Conservation (phyloP, 2,329 filamentous ascomycete species). For the Ophiostoma pallidulum region DNA sequence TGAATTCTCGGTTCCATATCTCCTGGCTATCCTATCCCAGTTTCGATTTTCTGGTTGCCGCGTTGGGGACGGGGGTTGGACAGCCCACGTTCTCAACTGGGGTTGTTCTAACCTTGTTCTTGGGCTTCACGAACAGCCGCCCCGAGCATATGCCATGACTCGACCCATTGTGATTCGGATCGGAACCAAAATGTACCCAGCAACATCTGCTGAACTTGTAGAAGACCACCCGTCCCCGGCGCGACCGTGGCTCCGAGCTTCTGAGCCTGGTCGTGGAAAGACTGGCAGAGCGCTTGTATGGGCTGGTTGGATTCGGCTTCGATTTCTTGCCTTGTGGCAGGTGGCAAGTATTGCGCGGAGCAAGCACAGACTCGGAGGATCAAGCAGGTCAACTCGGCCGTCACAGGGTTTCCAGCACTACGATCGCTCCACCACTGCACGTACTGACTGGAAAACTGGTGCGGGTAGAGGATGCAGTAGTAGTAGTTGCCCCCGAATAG, state of each 20-base stretch:
- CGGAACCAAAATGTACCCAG: slow-evolving; percentile 38
- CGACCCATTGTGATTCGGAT: slow-evolving; percentile 35
- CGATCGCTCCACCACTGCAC: slow-evolving; percentile 35
- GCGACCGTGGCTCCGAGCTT: slow-evolving; percentile 32
- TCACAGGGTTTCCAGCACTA: slow-evolving; percentile 24
- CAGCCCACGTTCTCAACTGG: too few species aligned
- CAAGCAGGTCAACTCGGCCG: slow-evolving; percentile 36
- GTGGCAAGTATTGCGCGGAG: slow-evolving; percentile 32
- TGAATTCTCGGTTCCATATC: too few species aligned
- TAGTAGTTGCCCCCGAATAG: slow-evolving; percentile 34
- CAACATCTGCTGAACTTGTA: slow-evolving; percentile 41
- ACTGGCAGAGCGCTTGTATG: not conserved
- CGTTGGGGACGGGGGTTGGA: too few species aligned
- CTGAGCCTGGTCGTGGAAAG: not conserved
- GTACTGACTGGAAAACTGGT: slow-evolving; percentile 35
- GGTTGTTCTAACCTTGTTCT: slow-evolving; percentile 31
- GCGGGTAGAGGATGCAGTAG: slow-evolving; percentile 37
- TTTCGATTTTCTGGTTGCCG: too few species aligned
- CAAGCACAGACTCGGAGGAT: slow-evolving; percentile 37
- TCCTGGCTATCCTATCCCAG: too few species aligned
- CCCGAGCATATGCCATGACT: slow-evolving; percentile 38
- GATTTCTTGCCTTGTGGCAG: slow-evolving; percentile 29
- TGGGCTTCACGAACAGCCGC: slow-evolving; percentile 37
- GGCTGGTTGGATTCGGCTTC: slow-evolving; percentile 23
- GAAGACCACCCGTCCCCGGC: slow-evolving; percentile 33